Base-by-base conservation (phyloP, 176 grass and related monocot species). In the Themeda triandra region DNA sequence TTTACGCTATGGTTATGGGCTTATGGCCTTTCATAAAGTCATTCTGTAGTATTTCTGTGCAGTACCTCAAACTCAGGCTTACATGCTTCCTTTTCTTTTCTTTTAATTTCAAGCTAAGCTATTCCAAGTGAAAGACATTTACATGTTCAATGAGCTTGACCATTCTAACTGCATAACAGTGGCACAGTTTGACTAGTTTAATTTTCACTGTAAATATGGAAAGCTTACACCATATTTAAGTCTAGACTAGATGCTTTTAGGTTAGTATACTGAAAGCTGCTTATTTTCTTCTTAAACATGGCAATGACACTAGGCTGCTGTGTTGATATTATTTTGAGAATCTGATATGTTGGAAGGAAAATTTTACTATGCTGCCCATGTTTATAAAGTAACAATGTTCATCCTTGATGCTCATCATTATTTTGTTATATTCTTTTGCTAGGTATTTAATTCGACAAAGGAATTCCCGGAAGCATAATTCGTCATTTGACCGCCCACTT, bases 361-460 rank as follows among this genome's bases (percentile, higher is more conserved):
- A 10, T 51, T 30, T 75, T 73, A 12, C 54, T 60, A 41, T 7
- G 37, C 29, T 83, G 23, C 27, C 24, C n/a, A 70, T 83, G 19
- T 77, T 48, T 23, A 73, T 66, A 68, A 15, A 23, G 36, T 68
- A 59, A 63, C 7, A 63, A 48, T 41, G 6, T 63, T 42, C 28
- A 7, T 83, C 81, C 69, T 75, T 83, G 83, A 70, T 85, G 82
- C 66, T 82, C n/a, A 87, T 21, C 23, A 75, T 72, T 77, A 78
- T 15, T 32, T 71, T 83, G 32, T 60, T 67, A 62, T 89, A 56
- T 81, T 65, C n/a, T 77, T 80, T 81, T 79, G 15, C 66, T 83
- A 98, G 95, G 91, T 98, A 95, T 69, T 71, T 89, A 72, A 92
- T 87, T 90, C 82, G 67, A 76, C 82, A 88, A 81, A 86, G 69